These are phyloP conservation scores for Fusarium acutatum DNA, from an alignment of 2,329 filamentous ascomycete species.

Conservation along the genomic window DNA sequence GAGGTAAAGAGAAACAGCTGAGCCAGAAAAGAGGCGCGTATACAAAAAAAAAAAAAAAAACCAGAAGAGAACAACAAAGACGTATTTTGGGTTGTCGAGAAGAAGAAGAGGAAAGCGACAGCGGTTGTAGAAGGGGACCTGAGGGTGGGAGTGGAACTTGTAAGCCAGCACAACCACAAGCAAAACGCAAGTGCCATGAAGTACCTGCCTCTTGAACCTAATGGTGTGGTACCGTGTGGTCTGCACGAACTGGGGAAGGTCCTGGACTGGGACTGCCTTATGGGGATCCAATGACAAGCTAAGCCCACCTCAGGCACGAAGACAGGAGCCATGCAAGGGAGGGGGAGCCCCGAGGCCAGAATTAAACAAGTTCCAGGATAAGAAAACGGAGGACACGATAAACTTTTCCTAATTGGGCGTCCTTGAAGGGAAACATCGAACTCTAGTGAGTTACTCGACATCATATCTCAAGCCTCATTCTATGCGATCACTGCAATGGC, in stretches of 20 bases:
- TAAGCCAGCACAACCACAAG: constrained; percentile 20
- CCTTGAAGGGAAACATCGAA: constrained; percentile 13
- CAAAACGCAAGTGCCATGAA: constrained; percentile 14
- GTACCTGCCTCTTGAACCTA: constrained; percentile 3
- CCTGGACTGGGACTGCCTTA: constrained; percentile 10
- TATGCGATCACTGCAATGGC: constrained; percentile 2
- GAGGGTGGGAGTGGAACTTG: constrained; percentile 28
- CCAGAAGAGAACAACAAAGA: constrained; percentile 11
- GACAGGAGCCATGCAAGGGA: constrained; percentile 29
- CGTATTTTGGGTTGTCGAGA: constrained; percentile 2
- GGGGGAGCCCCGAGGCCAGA: neutral
- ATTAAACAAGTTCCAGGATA: constrained; percentile 8
- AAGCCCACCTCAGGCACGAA: constrained; percentile 23
- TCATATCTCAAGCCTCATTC: constrained; percentile 13
- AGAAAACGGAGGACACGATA: constrained; percentile 10
- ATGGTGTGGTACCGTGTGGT: constrained; percentile 19
- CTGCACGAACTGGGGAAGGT: constrained; percentile 26
- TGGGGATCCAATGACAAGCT: constrained; percentile 1
- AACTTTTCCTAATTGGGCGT: constrained; percentile 22
- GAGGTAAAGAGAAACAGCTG: constrained; percentile 1
- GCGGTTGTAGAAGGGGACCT: constrained; percentile 7
- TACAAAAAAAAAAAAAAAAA: constrained; percentile 10
- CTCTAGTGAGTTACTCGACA: neutral
- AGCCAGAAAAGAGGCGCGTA: constrained; percentile 21
- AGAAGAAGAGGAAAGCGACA: neutral